A percentile compares a stretch with the other conserved stretches of the same genome.
These are phyloP conservation scores for Bertia moriformis DNA, from an alignment of 2,329 filamentous ascomycete genomes.

Conservation along the genomic window DNA sequence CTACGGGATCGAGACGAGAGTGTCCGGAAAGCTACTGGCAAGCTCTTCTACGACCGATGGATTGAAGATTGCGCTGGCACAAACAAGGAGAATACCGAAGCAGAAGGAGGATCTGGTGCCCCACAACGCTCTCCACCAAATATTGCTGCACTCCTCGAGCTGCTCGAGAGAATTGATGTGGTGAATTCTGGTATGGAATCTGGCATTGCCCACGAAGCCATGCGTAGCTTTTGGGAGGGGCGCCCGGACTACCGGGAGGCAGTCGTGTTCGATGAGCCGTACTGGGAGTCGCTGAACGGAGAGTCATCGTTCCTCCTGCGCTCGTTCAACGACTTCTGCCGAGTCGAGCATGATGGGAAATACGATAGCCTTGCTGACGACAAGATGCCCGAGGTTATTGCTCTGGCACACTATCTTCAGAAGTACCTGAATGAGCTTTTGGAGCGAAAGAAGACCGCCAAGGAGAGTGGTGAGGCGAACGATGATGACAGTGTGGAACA, in stretches of 20 bases:
- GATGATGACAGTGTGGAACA: constrained; percentile 78
- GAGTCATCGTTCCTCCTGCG: constrained; percentile 82
- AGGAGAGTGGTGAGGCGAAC: constrained; percentile 19
- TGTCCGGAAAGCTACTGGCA: constrained; percentile 79
- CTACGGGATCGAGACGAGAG: constrained; percentile 85
- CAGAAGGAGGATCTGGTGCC: constrained; percentile 25
- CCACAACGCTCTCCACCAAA: constrained; percentile 41
- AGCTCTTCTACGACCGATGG: constrained; percentile 89
- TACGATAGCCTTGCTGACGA: constrained; percentile 69
- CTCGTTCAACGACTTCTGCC: constrained; percentile 89
- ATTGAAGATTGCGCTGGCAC: constrained; percentile 81
- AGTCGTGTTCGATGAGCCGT: constrained; percentile 57
- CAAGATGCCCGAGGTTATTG: constrained; percentile 88
- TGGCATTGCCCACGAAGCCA: constrained; percentile 82
- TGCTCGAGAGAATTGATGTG: constrained; percentile 86
- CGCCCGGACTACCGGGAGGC: constrained; percentile 68
- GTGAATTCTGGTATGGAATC: constrained; percentile 79
- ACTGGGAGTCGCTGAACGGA: constrained; percentile 69
- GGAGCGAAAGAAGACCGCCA: constrained; percentile 38
- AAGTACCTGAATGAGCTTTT: constrained; percentile 60
- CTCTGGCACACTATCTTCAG: constrained; percentile 74
- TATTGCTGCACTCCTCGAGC: constrained; percentile 72
- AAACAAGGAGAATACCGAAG: constrained; percentile 40
- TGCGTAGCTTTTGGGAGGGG: constrained; percentile 92
- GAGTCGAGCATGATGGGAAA: constrained; percentile 57